Percentiles rank a stretch among this genome's conserved stretches.
Conservation (phyloP, 108 stramenopile species). For the Fragilariopsis cylindrus region DNA sequence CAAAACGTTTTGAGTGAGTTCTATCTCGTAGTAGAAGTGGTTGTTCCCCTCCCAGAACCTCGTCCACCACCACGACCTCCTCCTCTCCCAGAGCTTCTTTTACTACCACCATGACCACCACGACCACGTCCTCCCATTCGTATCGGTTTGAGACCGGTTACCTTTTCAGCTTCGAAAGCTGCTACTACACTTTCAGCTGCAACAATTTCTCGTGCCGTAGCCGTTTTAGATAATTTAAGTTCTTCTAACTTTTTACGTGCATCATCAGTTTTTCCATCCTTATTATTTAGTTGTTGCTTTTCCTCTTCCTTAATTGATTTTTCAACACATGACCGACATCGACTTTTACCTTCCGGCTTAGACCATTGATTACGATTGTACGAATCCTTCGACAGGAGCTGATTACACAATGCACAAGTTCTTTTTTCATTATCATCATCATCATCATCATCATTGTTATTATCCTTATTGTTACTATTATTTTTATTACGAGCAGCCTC, state of each 20-base stretch:
- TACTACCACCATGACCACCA: slow-evolving; percentile 26
- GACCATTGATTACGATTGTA: slow-evolving; percentile 56
- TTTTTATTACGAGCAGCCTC: slow-evolving; percentile 17
- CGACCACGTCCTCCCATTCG: slow-evolving; percentile 32
- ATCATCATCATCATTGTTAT: slow-evolving; percentile 10
- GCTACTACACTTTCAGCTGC: slow-evolving; percentile 44
- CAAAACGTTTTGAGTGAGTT: too few species aligned
- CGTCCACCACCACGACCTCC: neutral
- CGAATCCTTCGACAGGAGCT: slow-evolving; percentile 6
- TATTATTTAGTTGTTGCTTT: slow-evolving; percentile 12
- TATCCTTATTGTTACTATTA: slow-evolving; percentile 1
- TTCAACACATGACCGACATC: slow-evolving; percentile 57
- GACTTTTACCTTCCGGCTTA: slow-evolving; percentile 39
- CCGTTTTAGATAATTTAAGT: slow-evolving; percentile 9
- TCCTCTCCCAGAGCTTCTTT: slow-evolving; percentile 11
- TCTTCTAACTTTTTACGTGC: slow-evolving; percentile 30
- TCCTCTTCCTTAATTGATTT: slow-evolving; percentile 38
- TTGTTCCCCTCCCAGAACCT: too few species aligned
- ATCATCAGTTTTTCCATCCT: slow-evolving; percentile 28
- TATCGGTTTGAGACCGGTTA: slow-evolving; percentile 56
- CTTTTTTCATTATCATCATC: slow-evolving; percentile 32
- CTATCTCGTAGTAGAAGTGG: too few species aligned
- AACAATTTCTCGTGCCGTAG: slow-evolving; percentile 33
- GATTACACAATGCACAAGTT: slow-evolving; percentile 30
- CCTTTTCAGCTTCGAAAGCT: slow-evolving; percentile 55